These are phyloP conservation scores for Capillidium heterosporum DNA, from an alignment of 371 early-diverging fungal genomes.

Conservation along the genomic window DNA sequence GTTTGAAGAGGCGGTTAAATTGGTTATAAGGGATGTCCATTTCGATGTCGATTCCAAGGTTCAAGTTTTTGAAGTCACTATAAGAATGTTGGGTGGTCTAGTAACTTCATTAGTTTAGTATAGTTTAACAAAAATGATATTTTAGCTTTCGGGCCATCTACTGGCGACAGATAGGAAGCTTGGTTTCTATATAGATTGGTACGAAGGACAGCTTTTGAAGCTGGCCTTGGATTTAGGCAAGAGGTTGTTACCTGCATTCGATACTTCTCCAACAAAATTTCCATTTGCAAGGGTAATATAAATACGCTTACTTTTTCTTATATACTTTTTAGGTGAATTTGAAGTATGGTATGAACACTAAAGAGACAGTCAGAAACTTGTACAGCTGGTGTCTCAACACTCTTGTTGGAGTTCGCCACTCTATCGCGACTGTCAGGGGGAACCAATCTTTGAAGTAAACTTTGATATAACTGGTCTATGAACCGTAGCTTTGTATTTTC, in stretches of 20 bases:
- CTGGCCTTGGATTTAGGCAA: slow-evolving; percentile 70
- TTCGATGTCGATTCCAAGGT: slow-evolving; percentile 74
- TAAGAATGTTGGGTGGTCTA: slow-evolving; percentile 77
- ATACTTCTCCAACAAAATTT: slow-evolving; percentile 55
- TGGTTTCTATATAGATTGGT: slow-evolving; percentile 30
- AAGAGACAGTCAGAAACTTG: slow-evolving; percentile 68
- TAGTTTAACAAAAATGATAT: not conserved
- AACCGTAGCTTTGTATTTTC: not conserved
- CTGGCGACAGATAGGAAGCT: slow-evolving; percentile 50
- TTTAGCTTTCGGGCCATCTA: slow-evolving; percentile 63
- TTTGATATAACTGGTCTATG: not conserved
- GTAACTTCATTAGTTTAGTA: slow-evolving; percentile 14
- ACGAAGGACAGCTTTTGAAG: slow-evolving; percentile 52
- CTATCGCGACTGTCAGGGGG: slow-evolving; percentile 66
- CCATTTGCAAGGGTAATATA: slow-evolving; percentile 53
- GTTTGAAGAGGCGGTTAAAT: slow-evolving; percentile 52
- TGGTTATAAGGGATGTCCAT: slow-evolving; percentile 38
- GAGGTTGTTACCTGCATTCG: slow-evolving; percentile 79
- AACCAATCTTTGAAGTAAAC: slow-evolving; percentile 50
- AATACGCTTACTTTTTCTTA: slow-evolving; percentile 11
- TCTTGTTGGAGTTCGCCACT: slow-evolving; percentile 88
- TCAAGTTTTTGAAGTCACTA: slow-evolving; percentile 88
- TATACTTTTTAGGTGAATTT: slow-evolving; percentile 29
- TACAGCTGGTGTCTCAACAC: slow-evolving; percentile 80
- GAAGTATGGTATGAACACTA: slow-evolving; percentile 38